Evolutionary conservation across 345 rosid genomes (phyloP), one percentile per base, ranked within the genome.

Genomic region (Schrenkiella parvula): DNA sequence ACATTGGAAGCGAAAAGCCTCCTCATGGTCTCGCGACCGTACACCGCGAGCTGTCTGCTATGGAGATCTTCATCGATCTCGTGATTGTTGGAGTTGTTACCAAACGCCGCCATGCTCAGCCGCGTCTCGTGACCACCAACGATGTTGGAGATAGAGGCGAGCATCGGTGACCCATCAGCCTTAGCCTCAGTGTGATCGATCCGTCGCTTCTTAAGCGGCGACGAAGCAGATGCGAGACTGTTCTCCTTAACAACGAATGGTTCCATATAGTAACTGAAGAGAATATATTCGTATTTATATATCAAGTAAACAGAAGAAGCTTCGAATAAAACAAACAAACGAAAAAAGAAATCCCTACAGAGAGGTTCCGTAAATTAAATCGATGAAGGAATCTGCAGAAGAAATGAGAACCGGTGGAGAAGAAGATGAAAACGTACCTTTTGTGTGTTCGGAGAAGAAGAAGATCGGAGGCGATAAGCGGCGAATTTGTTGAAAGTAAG

Each of bases 31-130:
- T 88, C 93, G 0, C 90, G 87, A 34, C 93, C 90, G 12, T 86
- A 86, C 25, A 88, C 87, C 0, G 93, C 90, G n/a, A 88, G 90
- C 86, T 88, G 93, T 35, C 93, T 81, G 50, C 93, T 88, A 56
- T 88, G 91, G 50, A 88, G 85, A 84, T 88, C 91, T 76, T 88
- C 93, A 58, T 88, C 89, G 61, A 88, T 88, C 46, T 84, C 89
- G 3, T 60, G 68, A 77, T 57, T 66, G 23, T 74, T 83, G 15
- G 73, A 72, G 72, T 50, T 59, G 60, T 78, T 64, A 19, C 82
- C 82, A 41, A 67, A 71, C 35, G 77, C 68, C 9, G 70, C 75
- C 85, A 84, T 78, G 52, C 44, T 66, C 65, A 58, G 2, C 51
- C 11, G 61, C 61, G 63, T 0, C 17, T 63, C 79, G 39, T 19